These are phyloP conservation scores for Amyloporia xantha DNA, from an alignment of 768 basidiomycete species.

Conservation along the genomic window DNA sequence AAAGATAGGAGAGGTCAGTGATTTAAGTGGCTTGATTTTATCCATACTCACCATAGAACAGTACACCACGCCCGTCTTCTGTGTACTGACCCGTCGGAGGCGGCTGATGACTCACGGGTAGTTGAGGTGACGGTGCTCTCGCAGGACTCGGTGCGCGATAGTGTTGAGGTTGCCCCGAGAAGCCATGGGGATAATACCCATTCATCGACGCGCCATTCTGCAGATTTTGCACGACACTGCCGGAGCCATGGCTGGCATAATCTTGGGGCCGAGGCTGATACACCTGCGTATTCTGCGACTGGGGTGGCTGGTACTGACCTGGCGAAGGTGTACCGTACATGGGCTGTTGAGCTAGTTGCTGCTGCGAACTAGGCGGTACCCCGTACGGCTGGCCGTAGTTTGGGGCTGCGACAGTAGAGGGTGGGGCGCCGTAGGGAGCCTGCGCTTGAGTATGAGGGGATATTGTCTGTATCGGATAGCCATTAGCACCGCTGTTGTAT, in stretches of 20 bases:
- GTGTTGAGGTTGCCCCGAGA: slow-evolving; percentile 21
- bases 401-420: slow-evolving; percentile 15
- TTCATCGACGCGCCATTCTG: slow-evolving; percentile 25
- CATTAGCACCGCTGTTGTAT: slow-evolving; percentile 17
- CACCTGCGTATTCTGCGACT: slow-evolving; percentile 18
- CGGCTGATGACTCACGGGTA: slow-evolving; percentile 19
- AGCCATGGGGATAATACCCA: slow-evolving; percentile 22
- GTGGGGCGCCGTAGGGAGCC: slow-evolving; percentile 11
- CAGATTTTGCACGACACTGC: slow-evolving; percentile 16
- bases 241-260: slow-evolving; percentile 7
- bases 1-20: slow-evolving; percentile 5
- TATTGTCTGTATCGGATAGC: slow-evolving; percentile 24
- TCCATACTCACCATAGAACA: slow-evolving; percentile 76
- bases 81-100: slow-evolving; percentile 71
- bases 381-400: slow-evolving; percentile 25
- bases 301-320: slow-evolving; percentile 12
- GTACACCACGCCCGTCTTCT: slow-evolving; percentile 73
- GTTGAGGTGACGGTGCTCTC: slow-evolving; percentile 48
- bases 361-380: slow-evolving; percentile 10
- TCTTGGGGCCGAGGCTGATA: slow-evolving; percentile 11
- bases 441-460: slow-evolving; percentile 18
- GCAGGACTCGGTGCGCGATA: slow-evolving; percentile 38
- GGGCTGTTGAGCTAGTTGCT: slow-evolving; percentile 15
- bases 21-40: no score
- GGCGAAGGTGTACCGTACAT: slow-evolving; percentile 27